Evolutionary conservation across 768 basidiomycete species (phyloP).

Genomic region (Pisolithus marmoratus): DNA sequence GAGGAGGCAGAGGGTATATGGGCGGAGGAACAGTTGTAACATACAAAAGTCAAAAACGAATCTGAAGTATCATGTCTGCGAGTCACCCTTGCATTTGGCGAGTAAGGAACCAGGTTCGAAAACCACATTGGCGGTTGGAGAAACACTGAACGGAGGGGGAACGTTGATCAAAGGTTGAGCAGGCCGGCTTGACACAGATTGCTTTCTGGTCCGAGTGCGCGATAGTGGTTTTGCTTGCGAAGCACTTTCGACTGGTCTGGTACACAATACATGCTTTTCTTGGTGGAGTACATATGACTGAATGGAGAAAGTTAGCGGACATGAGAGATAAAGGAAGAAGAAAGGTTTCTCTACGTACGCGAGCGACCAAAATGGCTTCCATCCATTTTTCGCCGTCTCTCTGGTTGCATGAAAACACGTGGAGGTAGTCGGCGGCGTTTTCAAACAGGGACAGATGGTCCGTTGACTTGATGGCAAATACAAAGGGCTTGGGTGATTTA

Average conservation of each 20-base stretch:
- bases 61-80: slow-evolving; percentile 1
- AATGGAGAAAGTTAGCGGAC: slow-evolving; percentile 7
- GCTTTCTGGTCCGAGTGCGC: slow-evolving; percentile 33
- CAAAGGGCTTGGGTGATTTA: slow-evolving; percentile 79
- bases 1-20: not conserved
- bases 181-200: slow-evolving; percentile 30
- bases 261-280: slow-evolving; percentile 59
- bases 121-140: slow-evolving; percentile 32
- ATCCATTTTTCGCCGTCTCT: slow-evolving; percentile 74
- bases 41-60: slow-evolving; percentile 2
- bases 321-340: not conserved
- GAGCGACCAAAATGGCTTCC: slow-evolving; percentile 73
- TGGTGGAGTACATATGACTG: slow-evolving; percentile 83
- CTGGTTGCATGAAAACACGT: slow-evolving; percentile 75
- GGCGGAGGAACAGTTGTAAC: not conserved
- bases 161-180: slow-evolving; percentile 47
- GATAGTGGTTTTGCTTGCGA: slow-evolving; percentile 29
- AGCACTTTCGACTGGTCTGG: slow-evolving; percentile 18
- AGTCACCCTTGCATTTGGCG: slow-evolving; percentile 42
- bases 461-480: slow-evolving; percentile 85
- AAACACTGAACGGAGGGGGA: slow-evolving; percentile 34
- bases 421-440: slow-evolving; percentile 80
- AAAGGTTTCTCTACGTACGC: slow-evolving; percentile 43
- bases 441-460: slow-evolving; percentile 86
- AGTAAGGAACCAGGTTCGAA: slow-evolving; percentile 79